phyloP scores from a whole-genome alignment of 2,329 filamentous ascomycete species.

The Gaeumannomyces sp. region DNA sequence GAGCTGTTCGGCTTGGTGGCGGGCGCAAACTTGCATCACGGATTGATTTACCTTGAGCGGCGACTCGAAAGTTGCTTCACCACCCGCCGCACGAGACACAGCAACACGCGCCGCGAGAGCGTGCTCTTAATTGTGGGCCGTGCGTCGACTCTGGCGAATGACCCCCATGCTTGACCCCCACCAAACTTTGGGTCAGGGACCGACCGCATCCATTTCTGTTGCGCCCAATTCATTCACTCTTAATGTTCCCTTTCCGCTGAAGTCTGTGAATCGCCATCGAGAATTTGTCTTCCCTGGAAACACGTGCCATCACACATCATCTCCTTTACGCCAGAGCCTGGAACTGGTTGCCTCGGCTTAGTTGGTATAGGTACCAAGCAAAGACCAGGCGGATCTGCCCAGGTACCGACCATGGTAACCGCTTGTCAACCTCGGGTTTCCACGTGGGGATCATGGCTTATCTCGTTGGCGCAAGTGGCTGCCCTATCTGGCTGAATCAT shows the following conservation, averaged over 20 bases:
- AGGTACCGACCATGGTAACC: background rate
- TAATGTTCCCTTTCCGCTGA: no score
- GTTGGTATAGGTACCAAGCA: background rate
- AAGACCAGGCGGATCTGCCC: background rate
- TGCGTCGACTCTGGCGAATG: background rate
- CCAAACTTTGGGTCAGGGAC: background rate
- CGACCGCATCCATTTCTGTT: no score
- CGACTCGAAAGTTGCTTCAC: background rate
- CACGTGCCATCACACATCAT: no score
- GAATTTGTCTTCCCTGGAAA: no score
- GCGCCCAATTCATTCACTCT: no score
- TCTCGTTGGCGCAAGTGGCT: conserved; percentile 4
- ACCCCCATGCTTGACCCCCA: background rate
- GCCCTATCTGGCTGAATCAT: background rate
- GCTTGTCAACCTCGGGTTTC: background rate
- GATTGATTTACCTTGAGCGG: background rate
- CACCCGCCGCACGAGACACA: background rate
- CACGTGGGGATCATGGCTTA: conserved; percentile 11
- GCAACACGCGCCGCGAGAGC: background rate
- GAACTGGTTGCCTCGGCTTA: no score
- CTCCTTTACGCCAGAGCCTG: no score
- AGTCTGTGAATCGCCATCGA: no score
- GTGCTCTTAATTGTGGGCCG: background rate
- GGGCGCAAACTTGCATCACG: background rate
- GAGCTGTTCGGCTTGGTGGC: background rate